Evolutionary conservation across 2,329 filamentous ascomycete species (phyloP), one percentile per base, ranked within the genome.

Genomic region (Hypomyces rosellus): DNA sequence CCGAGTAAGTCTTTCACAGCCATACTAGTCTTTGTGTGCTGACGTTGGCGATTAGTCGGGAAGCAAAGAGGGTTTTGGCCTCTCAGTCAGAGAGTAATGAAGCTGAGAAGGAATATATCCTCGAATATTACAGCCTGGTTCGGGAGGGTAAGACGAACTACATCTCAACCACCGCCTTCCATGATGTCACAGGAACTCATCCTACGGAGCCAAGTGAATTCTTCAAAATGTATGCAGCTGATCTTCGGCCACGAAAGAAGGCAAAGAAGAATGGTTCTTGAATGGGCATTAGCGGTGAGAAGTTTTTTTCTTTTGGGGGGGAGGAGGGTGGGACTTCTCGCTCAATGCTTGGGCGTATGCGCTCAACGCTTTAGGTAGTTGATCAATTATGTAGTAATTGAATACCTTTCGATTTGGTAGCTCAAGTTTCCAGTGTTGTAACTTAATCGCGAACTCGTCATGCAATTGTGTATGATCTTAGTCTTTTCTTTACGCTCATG

Each of bases 91-190:
- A 54, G 4, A 54, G 46, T 16, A 66, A 69, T 36, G 51, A 61
- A 4, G 68, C 69, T 1, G 74, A 78, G 61, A 65, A 70, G 48
- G 56, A 75, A 57, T 76, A 74, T 55, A 56, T 78, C 5, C 67
- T 78, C 5, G 74, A 79, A 55, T 78, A 77, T 60, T 78, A 76
- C 61, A 72, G 71, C 40, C 64, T 78, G 8, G 74, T 78, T 9
- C 67, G 73, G 42, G 74, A 76, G 55, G 75, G 75, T 15, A 78
- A 77, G 65, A 75, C 74, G 0, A 78, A 77, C 59, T 78, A 77
- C 59, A 73, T 78, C 55, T 64, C 74, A 2, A 78, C 75, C 1
- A 71, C 69, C 3, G 69, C 74, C 1, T 78, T 77, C 55, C 69
- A 74, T 48, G 68, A 77, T 48, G 68, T 77, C 30, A 77, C 74